Evolutionary conservation across 2,329 filamentous ascomycete genomes (phyloP), one percentile per base, ranked within the genome.

Genomic region (Cladosporium sphaerospermum): DNA sequence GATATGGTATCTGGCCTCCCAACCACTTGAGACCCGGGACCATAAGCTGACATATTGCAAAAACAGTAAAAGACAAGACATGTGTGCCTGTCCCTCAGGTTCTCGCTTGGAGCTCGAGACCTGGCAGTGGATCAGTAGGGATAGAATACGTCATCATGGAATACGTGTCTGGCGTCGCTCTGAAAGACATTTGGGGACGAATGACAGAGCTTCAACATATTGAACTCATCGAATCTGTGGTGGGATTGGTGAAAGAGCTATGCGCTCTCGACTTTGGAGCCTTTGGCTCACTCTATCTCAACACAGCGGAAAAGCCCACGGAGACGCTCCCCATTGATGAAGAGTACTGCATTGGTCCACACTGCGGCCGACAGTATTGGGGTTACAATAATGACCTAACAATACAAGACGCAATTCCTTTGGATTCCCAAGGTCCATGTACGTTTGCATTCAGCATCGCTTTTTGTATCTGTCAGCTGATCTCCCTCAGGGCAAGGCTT

Each of bases 301-400:
- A 31, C 9, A 28, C 3, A 44, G 10, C 34, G 10, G 34, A 37
- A 36, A 59, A 23, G 23, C 23, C 23, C 23, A 23, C 23, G 23
- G 23, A 23, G 23, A 23, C 23, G 14, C 45, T 62, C 16, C 59
- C 62, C 14, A 58, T 32, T 45, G 53, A 68, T 42, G 36, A 53
- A 40, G 55, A 53, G n/a, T 74, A 71, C 56, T 61, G 64, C 18
- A 55, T 75, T 45, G 73, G 72, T 3, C 7, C n/a, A n/a, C 42
- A 44, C 7, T 9, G 14, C 7, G 42, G 23, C 10, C 23, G 19
- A 9, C 11, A 13, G 23, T 23, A 23, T 23, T 23, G 23, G 23
- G 23, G 23, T 23, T 23, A 23, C 23, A 23, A 23, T 2, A 23
- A 23, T 23, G 23, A 23, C 23, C 23, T 23, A 23, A 23, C 23